Evolutionary conservation across 495 filamentous ascomycete genomes (phyloP).

Genomic region (Aspergillus asperescens): DNA sequence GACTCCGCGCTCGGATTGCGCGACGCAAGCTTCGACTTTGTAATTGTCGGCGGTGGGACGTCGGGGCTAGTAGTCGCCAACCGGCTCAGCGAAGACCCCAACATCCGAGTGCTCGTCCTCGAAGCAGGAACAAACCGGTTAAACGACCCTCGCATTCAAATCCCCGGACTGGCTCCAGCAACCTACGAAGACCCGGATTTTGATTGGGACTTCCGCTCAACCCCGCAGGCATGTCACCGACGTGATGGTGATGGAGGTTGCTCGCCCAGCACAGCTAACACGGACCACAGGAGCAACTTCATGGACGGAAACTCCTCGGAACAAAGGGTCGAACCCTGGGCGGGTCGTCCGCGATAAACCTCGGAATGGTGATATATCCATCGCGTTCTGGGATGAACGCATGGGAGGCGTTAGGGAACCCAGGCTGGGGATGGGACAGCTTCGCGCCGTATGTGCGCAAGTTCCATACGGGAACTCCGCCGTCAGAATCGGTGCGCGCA

Average conservation of each 20-base stretch:
- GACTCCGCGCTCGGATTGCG: neutral
- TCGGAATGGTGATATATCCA: slow-evolving; percentile 34
- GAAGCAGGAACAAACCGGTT: slow-evolving; percentile 42
- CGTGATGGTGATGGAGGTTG: too few species aligned
- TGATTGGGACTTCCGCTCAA: neutral
- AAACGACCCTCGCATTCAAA: slow-evolving; percentile 36
- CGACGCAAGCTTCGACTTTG: slow-evolving; percentile 30
- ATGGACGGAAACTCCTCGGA: slow-evolving; percentile 30
- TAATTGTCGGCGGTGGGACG: slow-evolving; percentile 37
- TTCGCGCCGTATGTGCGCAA: slow-evolving; percentile 11
- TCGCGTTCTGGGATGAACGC: slow-evolving; percentile 31
- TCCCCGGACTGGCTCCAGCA: slow-evolving; percentile 40
- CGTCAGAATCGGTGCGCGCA: slow-evolving; percentile 3
- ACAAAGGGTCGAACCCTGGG: slow-evolving; percentile 20
- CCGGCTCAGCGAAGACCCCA: slow-evolving; percentile 43
- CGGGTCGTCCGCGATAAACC: slow-evolving; percentile 18
- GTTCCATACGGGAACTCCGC: slow-evolving; percentile 42
- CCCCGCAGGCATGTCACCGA: neutral
- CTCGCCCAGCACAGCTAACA: slow-evolving; percentile 38
- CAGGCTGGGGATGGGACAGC: slow-evolving; percentile 37
- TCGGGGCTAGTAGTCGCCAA: slow-evolving; percentile 33
- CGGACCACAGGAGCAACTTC: slow-evolving; percentile 31
- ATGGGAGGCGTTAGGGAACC: slow-evolving; percentile 43
- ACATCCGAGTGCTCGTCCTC: slow-evolving; percentile 39
- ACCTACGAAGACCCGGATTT: slow-evolving; percentile 6